Base-by-base conservation (phyloP, 208 protist genomes). In the Borovskyia barvae region DNA sequence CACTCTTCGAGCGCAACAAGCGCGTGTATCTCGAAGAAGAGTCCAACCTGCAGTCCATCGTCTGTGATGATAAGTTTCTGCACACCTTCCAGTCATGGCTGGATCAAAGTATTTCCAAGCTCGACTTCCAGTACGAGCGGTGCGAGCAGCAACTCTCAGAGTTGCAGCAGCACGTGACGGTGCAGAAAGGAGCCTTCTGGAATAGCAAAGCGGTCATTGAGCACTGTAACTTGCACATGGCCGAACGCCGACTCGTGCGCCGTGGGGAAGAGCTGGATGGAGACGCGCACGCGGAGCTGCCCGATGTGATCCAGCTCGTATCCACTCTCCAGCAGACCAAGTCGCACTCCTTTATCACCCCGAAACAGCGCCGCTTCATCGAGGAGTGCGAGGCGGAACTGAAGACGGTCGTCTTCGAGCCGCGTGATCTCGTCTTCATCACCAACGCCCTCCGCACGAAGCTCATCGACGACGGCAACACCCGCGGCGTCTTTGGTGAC, bases 181-280 rank as follows among this genome's bases (percentile, higher is more conserved):
- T 84, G 12, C 71, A 75, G 25, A 57, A 68, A 9, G 86, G 89
- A 3, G 64, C 51, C 41, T 95, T 87, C 68, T 95, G 89, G 89
- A 85, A 71, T 53, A 90, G 82, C 61, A 92, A 93, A 48, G 88
- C 86, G 0, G 79, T 95, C 32, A 90, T 91, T 49, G 72, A 92
- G 52, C 87, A 96, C 80, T 94, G 90, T 70, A 94, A 93, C 45
- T 56, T 96, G 46, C 73, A 90, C 53, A 66, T 96, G 56, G 82
- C 72, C 26, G 85, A 93, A 62, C 70, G 78, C 32, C 75, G 85
- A 0, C 62, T 95, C 15, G 59, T 81, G 30, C 55, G 67, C 26
- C 58, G 58, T 1, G 32, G 40, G 12, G 55, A 51, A 29, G 42
- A 71, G 25, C 36, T 61, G 19, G 61, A 53, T 37, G 49, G 48